Conservation (phyloP, 1,284 basidiomycete species). For the Ceraceosorus bombacis region DNA sequence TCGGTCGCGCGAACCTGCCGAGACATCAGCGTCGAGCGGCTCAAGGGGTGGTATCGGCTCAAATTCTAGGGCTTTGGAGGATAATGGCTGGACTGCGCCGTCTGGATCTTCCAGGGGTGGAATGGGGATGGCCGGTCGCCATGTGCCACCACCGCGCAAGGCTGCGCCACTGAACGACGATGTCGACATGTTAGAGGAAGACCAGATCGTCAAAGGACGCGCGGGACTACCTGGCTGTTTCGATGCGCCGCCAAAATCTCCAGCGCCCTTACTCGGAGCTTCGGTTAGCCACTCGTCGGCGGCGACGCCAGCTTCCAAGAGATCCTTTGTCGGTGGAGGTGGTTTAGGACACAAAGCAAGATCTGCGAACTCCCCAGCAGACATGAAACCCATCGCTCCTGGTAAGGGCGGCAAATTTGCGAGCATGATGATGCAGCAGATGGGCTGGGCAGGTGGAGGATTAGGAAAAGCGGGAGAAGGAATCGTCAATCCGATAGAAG, state of each 20-base stretch:
- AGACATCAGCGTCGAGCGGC: too few species aligned
- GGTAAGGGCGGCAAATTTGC: conserved; percentile 30
- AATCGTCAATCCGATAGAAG: conserved; percentile 45
- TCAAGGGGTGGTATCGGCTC: too few species aligned
- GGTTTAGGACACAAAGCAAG: not conserved
- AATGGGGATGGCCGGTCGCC: conserved; percentile 11
- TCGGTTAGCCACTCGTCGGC: too few species aligned
- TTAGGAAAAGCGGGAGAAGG: conserved; percentile 42
- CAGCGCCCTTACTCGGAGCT: too few species aligned
- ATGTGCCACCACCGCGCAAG: not conserved
- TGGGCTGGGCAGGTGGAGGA: conserved; percentile 48
- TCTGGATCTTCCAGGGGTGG: not conserved
- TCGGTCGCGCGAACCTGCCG: too few species aligned
- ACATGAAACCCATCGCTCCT: conserved; percentile 24
- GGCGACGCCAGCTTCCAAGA: not conserved
- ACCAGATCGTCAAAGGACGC: conserved; percentile 1
- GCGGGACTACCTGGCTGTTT: conserved; percentile 2
- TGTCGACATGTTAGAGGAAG: not conserved
- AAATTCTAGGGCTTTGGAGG: too few species aligned
- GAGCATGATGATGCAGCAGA: conserved; percentile 36
- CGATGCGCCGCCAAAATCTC: not conserved
- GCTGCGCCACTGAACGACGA: not conserved
- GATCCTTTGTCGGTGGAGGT: conserved; percentile 5
- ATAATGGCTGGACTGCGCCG: conserved; percentile 10
- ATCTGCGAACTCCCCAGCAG: conserved; percentile 6